Evolutionary conservation across 345 rosid species (phyloP).

Genomic region (Melaleuca alternifolia): DNA sequence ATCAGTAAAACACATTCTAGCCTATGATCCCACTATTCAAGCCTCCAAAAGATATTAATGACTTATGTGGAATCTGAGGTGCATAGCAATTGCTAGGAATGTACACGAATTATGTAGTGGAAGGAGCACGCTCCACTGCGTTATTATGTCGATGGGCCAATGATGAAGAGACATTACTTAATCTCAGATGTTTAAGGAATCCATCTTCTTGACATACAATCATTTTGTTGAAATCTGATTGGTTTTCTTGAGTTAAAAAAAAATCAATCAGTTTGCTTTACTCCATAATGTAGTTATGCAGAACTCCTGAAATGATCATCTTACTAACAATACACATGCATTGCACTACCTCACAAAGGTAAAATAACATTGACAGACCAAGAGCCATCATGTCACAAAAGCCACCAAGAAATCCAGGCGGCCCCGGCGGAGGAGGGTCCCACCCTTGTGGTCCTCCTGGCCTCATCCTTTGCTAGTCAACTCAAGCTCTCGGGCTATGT

Average conservation of each 20-base stretch:
- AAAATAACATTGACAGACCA: neutral
- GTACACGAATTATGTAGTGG: too few relatives aligned
- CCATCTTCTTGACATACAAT: neutral
- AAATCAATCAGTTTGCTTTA: neutral
- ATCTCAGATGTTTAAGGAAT: neutral
- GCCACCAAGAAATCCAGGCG: neutral
- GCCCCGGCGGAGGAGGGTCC: neutral
- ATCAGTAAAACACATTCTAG: accelerated
- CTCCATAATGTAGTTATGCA: accelerated
- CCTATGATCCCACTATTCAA: neutral
- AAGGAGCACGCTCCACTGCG: accelerated
- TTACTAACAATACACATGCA: neutral
- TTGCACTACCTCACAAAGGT: neutral
- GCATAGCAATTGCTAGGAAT: neutral
- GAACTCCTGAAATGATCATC: neutral
- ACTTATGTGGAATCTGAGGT: neutral
- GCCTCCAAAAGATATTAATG: neutral
- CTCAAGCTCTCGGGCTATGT: neutral
- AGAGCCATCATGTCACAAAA: neutral
- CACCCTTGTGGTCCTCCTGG: neutral
- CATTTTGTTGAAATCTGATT: neutral
- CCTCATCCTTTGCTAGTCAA: neutral
- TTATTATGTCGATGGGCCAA: neutral
- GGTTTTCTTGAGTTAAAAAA: neutral
- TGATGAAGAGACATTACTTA: neutral